Conservation (phyloP, 495 filamentous ascomycete species). For the Penicillium dipodomyicola region DNA sequence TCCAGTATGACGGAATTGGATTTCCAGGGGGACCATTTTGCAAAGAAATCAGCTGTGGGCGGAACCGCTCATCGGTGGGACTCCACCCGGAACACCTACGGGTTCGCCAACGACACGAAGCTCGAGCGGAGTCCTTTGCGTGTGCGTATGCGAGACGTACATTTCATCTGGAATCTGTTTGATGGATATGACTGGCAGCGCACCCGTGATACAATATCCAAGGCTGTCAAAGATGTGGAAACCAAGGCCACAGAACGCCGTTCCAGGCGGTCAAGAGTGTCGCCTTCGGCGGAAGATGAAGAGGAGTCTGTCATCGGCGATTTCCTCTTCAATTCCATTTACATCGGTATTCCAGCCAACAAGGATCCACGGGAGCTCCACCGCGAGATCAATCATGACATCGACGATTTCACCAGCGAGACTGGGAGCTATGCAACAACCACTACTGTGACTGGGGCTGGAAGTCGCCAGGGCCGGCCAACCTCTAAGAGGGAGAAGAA, state of each 20-base stretch:
- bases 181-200: slow-evolving; percentile 96
- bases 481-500: slow-evolving; percentile 51
- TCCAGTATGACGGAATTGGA: slow-evolving; percentile 54
- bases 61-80: slow-evolving; percentile 77
- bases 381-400: slow-evolving; percentile 78
- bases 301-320: slow-evolving; percentile 87
- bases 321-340: slow-evolving; percentile 97
- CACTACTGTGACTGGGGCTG: slow-evolving; percentile 60
- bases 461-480: slow-evolving; percentile 49
- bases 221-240: slow-evolving; percentile 85
- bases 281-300: slow-evolving; percentile 60
- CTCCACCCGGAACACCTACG: slow-evolving; percentile 69
- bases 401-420: slow-evolving; percentile 84
- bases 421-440: slow-evolving; percentile 80
- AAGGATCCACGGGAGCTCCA: slow-evolving; percentile 77
- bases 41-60: slow-evolving; percentile 54
- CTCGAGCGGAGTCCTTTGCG: slow-evolving; percentile 69
- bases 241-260: slow-evolving; percentile 72
- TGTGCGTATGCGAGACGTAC: slow-evolving; percentile 76
- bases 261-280: slow-evolving; percentile 45
- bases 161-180: slow-evolving; percentile 96
- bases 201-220: slow-evolving; percentile 80
- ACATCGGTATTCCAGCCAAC: slow-evolving; percentile 87
- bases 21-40: slow-evolving; percentile 81
- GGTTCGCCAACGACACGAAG: slow-evolving; percentile 59